These are phyloP conservation scores for Parasarocladium wereldwijsianum DNA, from an alignment of 2,329 filamentous ascomycete species.

Conservation along the genomic window DNA sequence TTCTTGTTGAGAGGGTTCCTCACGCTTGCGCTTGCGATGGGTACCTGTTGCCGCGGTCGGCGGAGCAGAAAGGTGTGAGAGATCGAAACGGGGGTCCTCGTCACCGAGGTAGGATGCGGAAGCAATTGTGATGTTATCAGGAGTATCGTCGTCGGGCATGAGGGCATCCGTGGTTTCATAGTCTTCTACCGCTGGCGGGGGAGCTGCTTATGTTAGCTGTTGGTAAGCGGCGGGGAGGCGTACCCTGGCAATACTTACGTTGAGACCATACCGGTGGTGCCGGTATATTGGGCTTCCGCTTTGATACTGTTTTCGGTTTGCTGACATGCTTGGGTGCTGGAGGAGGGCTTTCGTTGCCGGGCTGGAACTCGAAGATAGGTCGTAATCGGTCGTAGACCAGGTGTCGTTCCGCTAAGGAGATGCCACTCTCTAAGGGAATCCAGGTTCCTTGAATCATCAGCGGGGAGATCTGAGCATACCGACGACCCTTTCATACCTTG, in stretches of 20 bases:
- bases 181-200: constrained; percentile 32
- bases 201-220: constrained; percentile 9
- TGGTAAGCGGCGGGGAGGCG: constrained; percentile 1
- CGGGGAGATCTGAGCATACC: background rate
- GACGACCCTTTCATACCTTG: constrained; percentile 45
- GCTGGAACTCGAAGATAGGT: constrained; percentile 78
- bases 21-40: constrained; percentile 66
- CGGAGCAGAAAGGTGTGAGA: constrained; percentile 47
- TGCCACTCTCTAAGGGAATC: constrained; percentile 77
- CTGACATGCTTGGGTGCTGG: constrained; percentile 87
- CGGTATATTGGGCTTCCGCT: constrained; percentile 25
- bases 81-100: constrained; percentile 67
- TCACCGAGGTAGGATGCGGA: constrained; percentile 73
- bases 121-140: constrained; percentile 69
- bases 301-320: constrained; percentile 68
- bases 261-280: constrained; percentile 43
- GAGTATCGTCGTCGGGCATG: constrained; percentile 63
- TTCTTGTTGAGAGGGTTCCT: constrained; percentile 41
- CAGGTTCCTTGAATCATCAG: constrained; percentile 55
- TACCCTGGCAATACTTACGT: constrained; percentile 3
- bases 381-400: constrained; percentile 69
- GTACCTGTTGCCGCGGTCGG: too few species aligned
- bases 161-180: constrained; percentile 48
- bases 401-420: constrained; percentile 73
- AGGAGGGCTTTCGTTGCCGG: constrained; percentile 76